A percentile compares a stretch with the other conserved stretches of the same genome.
Conservation (phyloP, 202 grass and related monocot species). For the Schoenoplectus tabernaemontani region DNA sequence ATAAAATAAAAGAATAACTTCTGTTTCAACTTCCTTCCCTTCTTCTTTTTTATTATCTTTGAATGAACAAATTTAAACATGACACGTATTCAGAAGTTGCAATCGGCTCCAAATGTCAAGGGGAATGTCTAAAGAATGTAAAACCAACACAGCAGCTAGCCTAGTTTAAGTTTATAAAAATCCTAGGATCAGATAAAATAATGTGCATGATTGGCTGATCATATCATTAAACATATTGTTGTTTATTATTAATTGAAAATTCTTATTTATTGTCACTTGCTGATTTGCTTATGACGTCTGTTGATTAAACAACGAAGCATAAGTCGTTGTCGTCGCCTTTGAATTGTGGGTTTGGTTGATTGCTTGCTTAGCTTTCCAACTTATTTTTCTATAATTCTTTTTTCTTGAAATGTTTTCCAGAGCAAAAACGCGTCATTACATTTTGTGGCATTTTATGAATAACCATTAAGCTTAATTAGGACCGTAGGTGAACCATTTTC, state of each 20-base stretch:
- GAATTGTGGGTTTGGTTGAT: slow-evolving; percentile 24
- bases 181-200: slow-evolving; percentile 26
- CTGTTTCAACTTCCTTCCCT: neutral
- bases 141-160: neutral
- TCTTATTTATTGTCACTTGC: slow-evolving; percentile 1
- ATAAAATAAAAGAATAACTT: neutral
- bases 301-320: slow-evolving; percentile 14
- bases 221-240: slow-evolving; percentile 13
- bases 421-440: neutral
- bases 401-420: neutral
- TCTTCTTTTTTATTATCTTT: neutral
- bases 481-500: no score
- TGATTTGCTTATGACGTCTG: slow-evolving; percentile 23
- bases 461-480: neutral
- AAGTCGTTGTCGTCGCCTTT: slow-evolving; percentile 21
- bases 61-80: neutral
- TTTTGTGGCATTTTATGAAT: neutral
- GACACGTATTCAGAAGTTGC: neutral
- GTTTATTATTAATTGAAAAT: neutral
- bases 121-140: neutral
- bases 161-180: slow-evolving; percentile 18
- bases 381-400: slow-evolving; percentile 7
- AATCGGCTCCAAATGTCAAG: slow-evolving; percentile 5
- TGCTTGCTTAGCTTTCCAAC: slow-evolving; percentile 25
- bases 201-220: slow-evolving; percentile 27